Evolutionary conservation across 2,329 filamentous ascomycete species (phyloP), one percentile per base, ranked within the genome.

Genomic region (Talaromyces albobiverticillius): DNA sequence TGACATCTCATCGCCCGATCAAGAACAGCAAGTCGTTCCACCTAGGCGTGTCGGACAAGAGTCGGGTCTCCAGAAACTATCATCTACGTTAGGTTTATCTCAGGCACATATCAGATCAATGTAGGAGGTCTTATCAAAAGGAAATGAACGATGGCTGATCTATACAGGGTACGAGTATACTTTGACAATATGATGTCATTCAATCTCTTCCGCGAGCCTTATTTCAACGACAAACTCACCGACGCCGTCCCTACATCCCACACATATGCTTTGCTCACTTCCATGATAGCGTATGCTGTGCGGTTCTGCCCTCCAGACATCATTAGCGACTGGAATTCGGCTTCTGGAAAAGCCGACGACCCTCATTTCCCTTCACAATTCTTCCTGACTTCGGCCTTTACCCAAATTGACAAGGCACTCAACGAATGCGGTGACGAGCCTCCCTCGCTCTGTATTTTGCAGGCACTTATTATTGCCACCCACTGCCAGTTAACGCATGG

Each of bases 401-500:
- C 2, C 9, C 31, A 34, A 34, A 34, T 34, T 4, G 31, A 34
- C 8, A 34, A 34, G 31, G 31, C 31, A 14, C 8, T 34, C 31
- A 34, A 14, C 13, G 31, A 34, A 34, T 34, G 31, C 13, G 31
- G 31, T 10, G 31, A 34, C 31, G 31, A 34, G 31, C 31, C 31
- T 3, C 31, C 31, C 8, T 34, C 31, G 8, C 13, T 34, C 3
- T 34, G 31, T 34, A 34, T 34, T 32, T 56, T 75, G 7, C 72
- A 75, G 55, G 66, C 72, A 2, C 46, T 67, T 32, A 66, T 72
- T 31, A 49, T 74, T 2, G 61, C 62, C 7, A 67, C 70, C 2
- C 67, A 67, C 56, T 70, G 67, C 49, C 67, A 70, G 34, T 63
- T 74, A 9, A 68, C 64, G 1, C 61, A 63, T 18, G 67, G 69